These are phyloP conservation scores for Polytrichum formosum DNA, from an alignment of 225 moss, liverwort and hornwort genomes.

Conservation along the genomic window DNA sequence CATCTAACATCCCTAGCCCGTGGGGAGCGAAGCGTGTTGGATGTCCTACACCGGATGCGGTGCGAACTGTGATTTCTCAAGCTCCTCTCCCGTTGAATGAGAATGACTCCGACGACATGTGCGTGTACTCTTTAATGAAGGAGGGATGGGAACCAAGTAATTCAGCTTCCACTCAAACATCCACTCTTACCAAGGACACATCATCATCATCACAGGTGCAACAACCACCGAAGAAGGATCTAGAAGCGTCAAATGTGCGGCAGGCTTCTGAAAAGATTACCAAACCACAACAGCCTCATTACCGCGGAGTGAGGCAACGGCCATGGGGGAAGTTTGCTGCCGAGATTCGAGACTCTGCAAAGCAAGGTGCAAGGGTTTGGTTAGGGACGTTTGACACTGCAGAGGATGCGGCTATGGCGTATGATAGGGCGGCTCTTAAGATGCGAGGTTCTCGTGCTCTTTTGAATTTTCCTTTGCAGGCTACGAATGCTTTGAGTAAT, in stretches of 20 bases:
- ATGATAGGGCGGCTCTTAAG: constrained; percentile 60
- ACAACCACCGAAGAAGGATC: constrained; percentile 11
- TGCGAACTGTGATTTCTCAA: constrained; percentile 22
- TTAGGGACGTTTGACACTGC: constrained; percentile 56
- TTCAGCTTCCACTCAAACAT: background rate
- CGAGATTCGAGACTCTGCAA: constrained; percentile 61
- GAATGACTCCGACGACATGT: constrained; percentile 50
- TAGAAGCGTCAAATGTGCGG: constrained; percentile 4
- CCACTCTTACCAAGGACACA: background rate
- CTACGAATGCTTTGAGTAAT: constrained; percentile 44
- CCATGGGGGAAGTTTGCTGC: constrained; percentile 67
- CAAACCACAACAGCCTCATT: constrained; percentile 35
- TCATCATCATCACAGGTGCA: background rate
- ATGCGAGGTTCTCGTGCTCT: constrained; percentile 63
- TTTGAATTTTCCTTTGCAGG: constrained; percentile 56
- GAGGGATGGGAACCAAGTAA: constrained; percentile 29
- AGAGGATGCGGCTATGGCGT: constrained; percentile 53
- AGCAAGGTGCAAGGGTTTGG: constrained; percentile 58
- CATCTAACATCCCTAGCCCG: constrained; percentile 12
- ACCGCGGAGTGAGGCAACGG: constrained; percentile 56
- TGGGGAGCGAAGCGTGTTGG: constrained; percentile 36
- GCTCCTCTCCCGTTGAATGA: constrained; percentile 34
- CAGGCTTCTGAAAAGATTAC: constrained; percentile 15
- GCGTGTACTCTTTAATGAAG: constrained; percentile 27
- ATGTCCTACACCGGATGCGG: constrained; percentile 28